Conservation (phyloP, 192 early-diverging fungal genomes). For the Endogone sp. region DNA sequence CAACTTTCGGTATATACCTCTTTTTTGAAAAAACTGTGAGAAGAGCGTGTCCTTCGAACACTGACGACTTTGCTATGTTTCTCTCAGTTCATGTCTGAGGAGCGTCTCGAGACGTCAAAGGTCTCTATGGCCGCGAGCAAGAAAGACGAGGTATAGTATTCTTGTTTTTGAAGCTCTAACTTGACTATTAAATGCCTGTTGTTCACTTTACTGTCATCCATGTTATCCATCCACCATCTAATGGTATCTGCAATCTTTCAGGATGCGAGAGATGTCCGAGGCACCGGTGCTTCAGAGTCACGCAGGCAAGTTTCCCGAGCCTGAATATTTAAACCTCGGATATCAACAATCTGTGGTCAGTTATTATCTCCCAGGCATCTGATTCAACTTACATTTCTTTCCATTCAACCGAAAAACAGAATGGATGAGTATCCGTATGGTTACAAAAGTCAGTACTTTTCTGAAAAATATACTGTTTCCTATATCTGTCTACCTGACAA, state of each 20-base stretch:
- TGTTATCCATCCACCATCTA: too few relatives aligned
- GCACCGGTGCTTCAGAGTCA: too few relatives aligned
- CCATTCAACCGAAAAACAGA: too few relatives aligned
- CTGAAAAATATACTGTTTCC: not conserved
- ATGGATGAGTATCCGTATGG: not conserved
- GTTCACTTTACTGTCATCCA: not conserved
- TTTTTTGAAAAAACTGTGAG: too few relatives aligned
- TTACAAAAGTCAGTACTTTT: not conserved
- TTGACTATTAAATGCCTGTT: not conserved
- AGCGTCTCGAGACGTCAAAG: not conserved
- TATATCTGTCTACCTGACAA: not conserved
- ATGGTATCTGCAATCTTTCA: too few relatives aligned
- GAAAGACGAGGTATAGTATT: not conserved
- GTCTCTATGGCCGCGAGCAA: not conserved
- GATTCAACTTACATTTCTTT: not conserved
- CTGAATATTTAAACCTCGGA: too few relatives aligned
- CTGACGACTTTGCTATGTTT: too few relatives aligned
- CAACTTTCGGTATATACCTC: too few relatives aligned
- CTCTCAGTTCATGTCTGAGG: not conserved
- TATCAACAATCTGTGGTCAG: too few relatives aligned
- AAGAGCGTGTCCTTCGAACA: too few relatives aligned
- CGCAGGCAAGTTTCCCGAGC: too few relatives aligned
- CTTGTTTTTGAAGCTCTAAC: not conserved
- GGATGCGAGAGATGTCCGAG: too few relatives aligned
- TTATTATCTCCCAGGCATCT: not conserved